These are phyloP conservation scores for Mastigamoeba balamuthi DNA, from an alignment of 78 protist species.

Conservation along the genomic window DNA sequence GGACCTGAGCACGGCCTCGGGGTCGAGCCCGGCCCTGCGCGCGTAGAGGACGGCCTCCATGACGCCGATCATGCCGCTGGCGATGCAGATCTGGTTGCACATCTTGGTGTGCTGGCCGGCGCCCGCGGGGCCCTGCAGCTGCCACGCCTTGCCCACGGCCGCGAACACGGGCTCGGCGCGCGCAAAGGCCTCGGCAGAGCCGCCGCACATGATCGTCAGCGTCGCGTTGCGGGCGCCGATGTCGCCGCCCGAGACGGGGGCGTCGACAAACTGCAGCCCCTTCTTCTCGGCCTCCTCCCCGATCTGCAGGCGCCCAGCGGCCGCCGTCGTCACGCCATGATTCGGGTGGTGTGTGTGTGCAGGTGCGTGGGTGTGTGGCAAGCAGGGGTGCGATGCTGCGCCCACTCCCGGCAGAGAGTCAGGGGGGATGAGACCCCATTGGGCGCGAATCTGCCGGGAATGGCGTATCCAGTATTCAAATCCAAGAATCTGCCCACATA, in stretches of 20 bases:
- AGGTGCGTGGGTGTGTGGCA: too few relatives aligned
- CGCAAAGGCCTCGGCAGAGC: slow-evolving; percentile 2
- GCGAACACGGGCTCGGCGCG: slow-evolving; percentile 6
- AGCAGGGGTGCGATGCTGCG: too few relatives aligned
- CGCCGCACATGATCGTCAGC: slow-evolving; percentile 54
- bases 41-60: slow-evolving; percentile 52
- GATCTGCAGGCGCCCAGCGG: too few relatives aligned
- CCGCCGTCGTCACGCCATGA: too few relatives aligned
- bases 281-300: background rate
- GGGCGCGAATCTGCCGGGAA: too few relatives aligned
- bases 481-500: too few relatives aligned
- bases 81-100: slow-evolving; percentile 39
- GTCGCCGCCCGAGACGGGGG: slow-evolving; percentile 71
- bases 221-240: slow-evolving; percentile 39
- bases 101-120: slow-evolving; percentile 62
- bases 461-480: too few relatives aligned
- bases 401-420: too few relatives aligned
- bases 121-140: slow-evolving; percentile 39
- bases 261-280: slow-evolving; percentile 11
- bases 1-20: slow-evolving; percentile 13
- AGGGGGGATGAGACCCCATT: too few relatives aligned
- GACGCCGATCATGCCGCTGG: slow-evolving; percentile 28
- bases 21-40: slow-evolving; percentile 41
- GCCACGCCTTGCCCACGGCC: slow-evolving; percentile 14
- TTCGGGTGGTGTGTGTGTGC: too few relatives aligned